Conservation (phyloP, 2,329 filamentous ascomycete genomes). For the Aspergillus quadrilineatus region DNA sequence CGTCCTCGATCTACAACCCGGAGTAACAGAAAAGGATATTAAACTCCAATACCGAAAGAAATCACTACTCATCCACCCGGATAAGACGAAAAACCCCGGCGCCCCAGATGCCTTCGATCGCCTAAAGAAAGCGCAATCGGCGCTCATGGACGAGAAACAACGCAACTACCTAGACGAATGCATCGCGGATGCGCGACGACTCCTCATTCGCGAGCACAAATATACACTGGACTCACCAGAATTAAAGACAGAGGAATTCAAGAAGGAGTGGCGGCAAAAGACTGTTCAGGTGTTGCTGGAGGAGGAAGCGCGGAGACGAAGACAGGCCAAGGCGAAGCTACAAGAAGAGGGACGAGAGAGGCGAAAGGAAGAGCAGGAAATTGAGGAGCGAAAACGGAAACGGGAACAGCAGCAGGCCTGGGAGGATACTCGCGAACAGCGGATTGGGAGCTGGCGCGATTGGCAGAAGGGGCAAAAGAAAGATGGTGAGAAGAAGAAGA, state of each 20-base stretch:
- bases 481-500: conserved; percentile 60
- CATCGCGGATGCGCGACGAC: conserved; percentile 91
- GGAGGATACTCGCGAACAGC: conserved; percentile 86
- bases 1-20: conserved; percentile 91
- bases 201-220: conserved; percentile 91
- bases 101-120: conserved; percentile 96
- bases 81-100: conserved; percentile 88
- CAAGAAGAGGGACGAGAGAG: conserved; percentile 93
- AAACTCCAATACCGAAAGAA: conserved; percentile 93
- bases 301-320: conserved; percentile 78
- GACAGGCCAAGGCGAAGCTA: conserved; percentile 90
- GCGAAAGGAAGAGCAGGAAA: conserved; percentile 79
- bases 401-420: conserved; percentile 91
- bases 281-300: conserved; percentile 86
- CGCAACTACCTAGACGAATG: conserved; percentile 85
- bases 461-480: conserved; percentile 73
- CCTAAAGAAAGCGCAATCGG: conserved; percentile 88
- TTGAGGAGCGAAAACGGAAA: conserved; percentile 77
- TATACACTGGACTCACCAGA: conserved; percentile 88
- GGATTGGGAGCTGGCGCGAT: conserved; percentile 90
- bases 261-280: conserved; percentile 85
- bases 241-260: conserved; percentile 75
- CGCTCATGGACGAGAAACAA: conserved; percentile 91
- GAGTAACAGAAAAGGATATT: conserved; percentile 93
- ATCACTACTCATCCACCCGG: conserved; percentile 97